A percentile compares a stretch with the other conserved stretches of the same genome.
These are phyloP conservation scores for Ligustrum vulgare DNA, from an alignment of 257 asterid species.

Conservation along the genomic window DNA sequence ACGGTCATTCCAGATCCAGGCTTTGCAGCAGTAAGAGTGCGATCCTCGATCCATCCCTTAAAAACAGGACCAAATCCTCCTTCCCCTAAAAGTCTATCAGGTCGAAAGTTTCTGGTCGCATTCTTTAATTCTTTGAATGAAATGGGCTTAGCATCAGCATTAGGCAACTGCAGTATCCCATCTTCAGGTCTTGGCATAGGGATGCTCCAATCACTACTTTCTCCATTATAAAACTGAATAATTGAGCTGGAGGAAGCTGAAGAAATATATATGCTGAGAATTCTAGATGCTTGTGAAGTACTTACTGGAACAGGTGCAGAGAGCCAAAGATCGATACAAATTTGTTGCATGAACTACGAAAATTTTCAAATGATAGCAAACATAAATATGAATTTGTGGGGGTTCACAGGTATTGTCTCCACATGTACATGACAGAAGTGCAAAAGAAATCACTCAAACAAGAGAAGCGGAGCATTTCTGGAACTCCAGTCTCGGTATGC, in stretches of 20 bases:
- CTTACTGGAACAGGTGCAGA: not conserved
- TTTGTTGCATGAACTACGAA: not conserved
- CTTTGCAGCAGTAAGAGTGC: slow-evolving; percentile 25
- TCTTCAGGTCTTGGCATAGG: slow-evolving; percentile 12
- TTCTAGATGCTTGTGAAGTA: not conserved
- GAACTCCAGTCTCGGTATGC: not conserved
- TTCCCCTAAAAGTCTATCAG: slow-evolving; percentile 11
- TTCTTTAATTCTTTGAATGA: slow-evolving; percentile 19
- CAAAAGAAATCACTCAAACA: too few species aligned
- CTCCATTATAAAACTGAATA: not conserved
- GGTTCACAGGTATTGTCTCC: not conserved
- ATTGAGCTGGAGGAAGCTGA: slow-evolving; percentile 5
- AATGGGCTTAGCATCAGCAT: not conserved
- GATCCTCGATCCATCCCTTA: slow-evolving; percentile 34
- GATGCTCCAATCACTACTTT: not conserved
- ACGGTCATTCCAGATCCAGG: slow-evolving; percentile 29
- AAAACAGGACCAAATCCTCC: slow-evolving; percentile 28
- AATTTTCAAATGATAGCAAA: not conserved
- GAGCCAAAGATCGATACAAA: not conserved
- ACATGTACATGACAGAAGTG: too few species aligned
- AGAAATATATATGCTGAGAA: not conserved
- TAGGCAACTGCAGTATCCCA: not conserved
- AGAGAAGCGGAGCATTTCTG: too few species aligned
- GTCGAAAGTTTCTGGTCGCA: slow-evolving; percentile 18
- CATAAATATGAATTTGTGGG: not conserved